A percentile compares a stretch with the other conserved stretches of the same genome.
Conservation (phyloP, 2,329 filamentous ascomycete species). For the Colletotrichum noveboracense region DNA sequence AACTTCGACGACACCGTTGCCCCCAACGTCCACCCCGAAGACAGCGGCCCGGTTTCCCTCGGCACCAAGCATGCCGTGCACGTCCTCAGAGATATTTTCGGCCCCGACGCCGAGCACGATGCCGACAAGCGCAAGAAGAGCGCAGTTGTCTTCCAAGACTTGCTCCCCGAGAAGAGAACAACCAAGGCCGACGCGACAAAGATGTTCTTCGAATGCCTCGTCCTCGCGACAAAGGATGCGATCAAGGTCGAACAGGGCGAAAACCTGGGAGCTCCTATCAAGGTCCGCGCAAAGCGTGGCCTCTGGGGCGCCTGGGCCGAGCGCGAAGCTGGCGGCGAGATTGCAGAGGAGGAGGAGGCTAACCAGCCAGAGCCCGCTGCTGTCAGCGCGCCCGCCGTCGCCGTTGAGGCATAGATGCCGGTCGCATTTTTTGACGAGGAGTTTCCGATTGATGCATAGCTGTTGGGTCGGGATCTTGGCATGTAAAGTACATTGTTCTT, state of each 20-base stretch:
- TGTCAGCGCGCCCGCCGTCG: slow-evolving; percentile 29
- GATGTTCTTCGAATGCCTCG: slow-evolving; percentile 98
- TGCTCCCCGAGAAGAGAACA: slow-evolving; percentile 82
- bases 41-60: slow-evolving; percentile 85
- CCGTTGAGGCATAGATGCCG: slow-evolving; percentile 40
- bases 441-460: slow-evolving; percentile 19
- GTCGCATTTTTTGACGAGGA: slow-evolving; percentile 9
- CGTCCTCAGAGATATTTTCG: slow-evolving; percentile 87
- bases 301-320: slow-evolving; percentile 98
- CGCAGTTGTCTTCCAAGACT: slow-evolving; percentile 86
- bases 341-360: slow-evolving; percentile 55
- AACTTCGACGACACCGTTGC: slow-evolving; percentile 81
- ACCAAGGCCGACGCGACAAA: slow-evolving; percentile 93
- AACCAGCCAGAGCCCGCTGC: slow-evolving; percentile 36
- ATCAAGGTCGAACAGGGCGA: slow-evolving; percentile 92
- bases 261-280: slow-evolving; percentile 78
- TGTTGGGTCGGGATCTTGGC: slow-evolving; percentile 16
- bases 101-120: slow-evolving; percentile 70
- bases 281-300: slow-evolving; percentile 89
- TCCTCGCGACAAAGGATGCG: slow-evolving; percentile 96
- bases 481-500: slow-evolving; percentile 19
- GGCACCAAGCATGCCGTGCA: slow-evolving; percentile 97
- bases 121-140: slow-evolving; percentile 76
- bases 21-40: slow-evolving; percentile 78
- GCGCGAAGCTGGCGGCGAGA: slow-evolving; percentile 68